Conservation (phyloP, 2,329 filamentous ascomycete species). For the Lecanicillium sp. region DNA sequence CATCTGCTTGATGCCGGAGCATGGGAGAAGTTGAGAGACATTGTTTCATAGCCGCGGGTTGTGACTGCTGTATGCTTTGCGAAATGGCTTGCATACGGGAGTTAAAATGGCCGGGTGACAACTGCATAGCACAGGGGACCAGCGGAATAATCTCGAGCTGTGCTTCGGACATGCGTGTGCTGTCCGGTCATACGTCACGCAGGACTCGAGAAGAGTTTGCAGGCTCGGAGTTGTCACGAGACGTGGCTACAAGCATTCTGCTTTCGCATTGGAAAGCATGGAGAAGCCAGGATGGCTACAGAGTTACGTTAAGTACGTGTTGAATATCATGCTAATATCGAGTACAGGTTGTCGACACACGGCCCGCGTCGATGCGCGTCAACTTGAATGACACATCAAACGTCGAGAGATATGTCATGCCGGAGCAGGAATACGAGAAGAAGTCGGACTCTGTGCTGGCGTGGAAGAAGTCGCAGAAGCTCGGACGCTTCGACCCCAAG, state of each 20-base stretch:
- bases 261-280: no score
- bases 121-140: no score
- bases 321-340: conserved; percentile 18
- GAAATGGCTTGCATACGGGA: not conserved
- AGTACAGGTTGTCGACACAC: conserved; percentile 67
- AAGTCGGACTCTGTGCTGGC: conserved; percentile 84
- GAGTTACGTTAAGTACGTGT: no score
- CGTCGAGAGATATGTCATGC: conserved; percentile 87
- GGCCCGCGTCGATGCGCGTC: conserved; percentile 66
- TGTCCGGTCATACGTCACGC: no score
- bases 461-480: conserved; percentile 91
- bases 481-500: conserved; percentile 91
- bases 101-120: no score
- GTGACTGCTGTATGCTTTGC: not conserved
- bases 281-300: not conserved
- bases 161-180: no score
- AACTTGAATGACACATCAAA: conserved; percentile 77
- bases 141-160: no score
- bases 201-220: no score
- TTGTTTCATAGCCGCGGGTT: not conserved
- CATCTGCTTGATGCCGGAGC: no score
- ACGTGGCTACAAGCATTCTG: no score
- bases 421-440: conserved; percentile 76
- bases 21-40: no score
- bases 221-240: no score